phyloP scores from a whole-genome alignment of 768 basidiomycete genomes.

The Lactarius evosmus region DNA sequence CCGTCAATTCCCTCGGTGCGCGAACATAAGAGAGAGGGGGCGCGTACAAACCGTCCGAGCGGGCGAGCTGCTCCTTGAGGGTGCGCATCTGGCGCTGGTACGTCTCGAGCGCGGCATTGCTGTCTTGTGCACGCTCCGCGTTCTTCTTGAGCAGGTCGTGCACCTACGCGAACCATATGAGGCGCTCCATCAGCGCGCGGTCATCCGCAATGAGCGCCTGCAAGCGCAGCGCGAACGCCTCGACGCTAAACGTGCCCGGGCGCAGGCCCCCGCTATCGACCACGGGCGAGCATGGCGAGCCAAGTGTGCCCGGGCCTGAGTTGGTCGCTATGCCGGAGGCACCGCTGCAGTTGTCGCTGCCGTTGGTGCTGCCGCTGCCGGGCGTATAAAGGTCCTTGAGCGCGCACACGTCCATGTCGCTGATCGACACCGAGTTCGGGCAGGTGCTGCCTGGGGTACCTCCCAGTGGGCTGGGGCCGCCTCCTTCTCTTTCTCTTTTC shows the following conservation, averaged over 20 bases:
- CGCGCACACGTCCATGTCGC: conserved; percentile 81
- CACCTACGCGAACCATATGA: conserved; percentile 82
- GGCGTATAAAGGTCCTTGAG: conserved; percentile 76
- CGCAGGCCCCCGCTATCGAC: conserved; percentile 14
- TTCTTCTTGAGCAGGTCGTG: conserved; percentile 91
- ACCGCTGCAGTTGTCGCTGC: too few species aligned
- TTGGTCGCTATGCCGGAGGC: neutral
- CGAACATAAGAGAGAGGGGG: conserved; percentile 16
- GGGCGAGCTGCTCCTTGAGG: conserved; percentile 71
- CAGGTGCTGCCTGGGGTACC: conserved; percentile 41
- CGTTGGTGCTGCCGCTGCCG: conserved; percentile 22
- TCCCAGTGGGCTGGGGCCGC: too few species aligned
- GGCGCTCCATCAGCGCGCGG: conserved; percentile 74
- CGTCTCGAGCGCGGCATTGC: conserved; percentile 72
- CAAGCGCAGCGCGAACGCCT: conserved; percentile 73
- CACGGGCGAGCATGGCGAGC: conserved; percentile 18
- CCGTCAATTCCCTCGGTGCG: conserved; percentile 14
- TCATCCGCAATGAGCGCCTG: conserved; percentile 83
- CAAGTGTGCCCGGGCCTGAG: conserved; percentile 27
- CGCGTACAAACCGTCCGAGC: conserved; percentile 50
- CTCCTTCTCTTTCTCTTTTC: conserved; percentile 34
- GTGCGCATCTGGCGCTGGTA: conserved; percentile 86
- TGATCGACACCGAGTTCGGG: conserved; percentile 51
- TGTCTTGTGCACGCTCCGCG: conserved; percentile 85
- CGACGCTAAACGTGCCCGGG: conserved; percentile 58